These are phyloP conservation scores for Chalciporus sp. DNA, from an alignment of 1,284 basidiomycete species.

Conservation along the genomic window DNA sequence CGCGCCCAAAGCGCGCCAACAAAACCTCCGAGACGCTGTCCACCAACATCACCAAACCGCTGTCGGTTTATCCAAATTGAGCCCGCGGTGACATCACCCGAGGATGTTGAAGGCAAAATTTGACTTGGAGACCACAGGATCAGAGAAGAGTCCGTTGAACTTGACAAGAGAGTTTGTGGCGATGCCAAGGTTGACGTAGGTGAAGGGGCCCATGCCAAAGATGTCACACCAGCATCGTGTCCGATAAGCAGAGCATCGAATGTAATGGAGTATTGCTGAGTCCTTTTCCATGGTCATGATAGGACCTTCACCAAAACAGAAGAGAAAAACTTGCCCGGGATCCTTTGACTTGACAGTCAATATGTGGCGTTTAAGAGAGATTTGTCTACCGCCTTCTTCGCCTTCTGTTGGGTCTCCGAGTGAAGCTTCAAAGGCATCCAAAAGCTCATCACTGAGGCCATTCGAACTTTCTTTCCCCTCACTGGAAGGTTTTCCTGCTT, in stretches of 20 bases:
- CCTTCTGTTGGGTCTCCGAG: slow-evolving; percentile 64
- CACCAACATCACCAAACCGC: slow-evolving; percentile 91
- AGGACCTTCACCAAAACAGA: not conserved
- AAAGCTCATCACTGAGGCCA: slow-evolving; percentile 63
- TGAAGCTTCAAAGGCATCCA: slow-evolving; percentile 87
- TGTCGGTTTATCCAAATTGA: slow-evolving; percentile 88
- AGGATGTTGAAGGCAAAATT: slow-evolving; percentile 40
- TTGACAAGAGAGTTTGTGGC: slow-evolving; percentile 72
- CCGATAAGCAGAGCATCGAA: slow-evolving; percentile 92
- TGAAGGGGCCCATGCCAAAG: slow-evolving; percentile 74
- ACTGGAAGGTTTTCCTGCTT: slow-evolving; percentile 11
- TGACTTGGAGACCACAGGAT: slow-evolving; percentile 88
- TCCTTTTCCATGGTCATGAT: slow-evolving; percentile 38
- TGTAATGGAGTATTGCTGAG: slow-evolving; percentile 71
- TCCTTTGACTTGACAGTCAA: slow-evolving; percentile 60
- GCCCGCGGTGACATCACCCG: slow-evolving; percentile 39
- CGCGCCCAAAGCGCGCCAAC: slow-evolving; percentile 82
- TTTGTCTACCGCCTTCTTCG: slow-evolving; percentile 75
- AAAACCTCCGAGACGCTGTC: slow-evolving; percentile 86
- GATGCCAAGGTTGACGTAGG: slow-evolving; percentile 11
- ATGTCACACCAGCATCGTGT: slow-evolving; percentile 91
- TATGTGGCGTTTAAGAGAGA: slow-evolving; percentile 83
- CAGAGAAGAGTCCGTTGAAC: slow-evolving; percentile 90
- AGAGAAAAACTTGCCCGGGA: slow-evolving; percentile 43
- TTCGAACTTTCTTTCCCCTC: slow-evolving; percentile 21